Conservation (phyloP, 441 rosid species). For the Gossypium armourianum region DNA sequence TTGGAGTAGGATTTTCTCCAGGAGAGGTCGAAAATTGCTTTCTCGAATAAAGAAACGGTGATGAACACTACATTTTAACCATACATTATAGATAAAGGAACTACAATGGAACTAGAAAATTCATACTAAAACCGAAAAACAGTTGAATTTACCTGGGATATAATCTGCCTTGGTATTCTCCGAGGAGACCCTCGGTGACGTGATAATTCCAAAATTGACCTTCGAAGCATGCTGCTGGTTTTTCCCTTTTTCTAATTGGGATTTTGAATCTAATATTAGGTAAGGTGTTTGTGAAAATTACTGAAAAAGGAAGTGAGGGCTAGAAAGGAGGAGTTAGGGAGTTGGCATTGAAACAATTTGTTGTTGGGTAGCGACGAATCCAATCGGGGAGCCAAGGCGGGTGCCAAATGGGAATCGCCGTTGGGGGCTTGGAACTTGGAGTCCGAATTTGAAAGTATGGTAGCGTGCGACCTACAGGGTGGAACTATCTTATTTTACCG, state of each 20-base stretch:
- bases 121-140: background rate
- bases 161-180: conserved; percentile 40
- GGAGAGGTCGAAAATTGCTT: conserved; percentile 42
- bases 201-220: conserved; percentile 54
- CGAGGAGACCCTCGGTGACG: conserved; percentile 32
- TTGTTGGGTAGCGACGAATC: background rate
- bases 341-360: conserved; percentile 3
- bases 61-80: conserved; percentile 25
- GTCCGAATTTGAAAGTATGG: background rate
- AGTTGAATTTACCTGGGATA: conserved; percentile 35
- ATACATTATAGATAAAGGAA: background rate
- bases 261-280: background rate
- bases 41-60: conserved; percentile 35
- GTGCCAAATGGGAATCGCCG: background rate
- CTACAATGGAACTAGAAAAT: background rate
- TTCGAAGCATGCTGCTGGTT: conserved; percentile 28
- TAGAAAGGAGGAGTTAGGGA: background rate
- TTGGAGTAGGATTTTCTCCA: conserved; percentile 29
- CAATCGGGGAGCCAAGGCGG: background rate
- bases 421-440: background rate
- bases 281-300: conserved; percentile 24
- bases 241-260: background rate
- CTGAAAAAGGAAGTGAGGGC: conserved; percentile 18
- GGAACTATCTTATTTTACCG: background rate
- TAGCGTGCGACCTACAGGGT: background rate